Percentiles rank a stretch among this genome's conserved stretches.
These are phyloP conservation scores for Lentinula boryana DNA, from an alignment of 768 basidiomycete genomes.

Conservation along the genomic window DNA sequence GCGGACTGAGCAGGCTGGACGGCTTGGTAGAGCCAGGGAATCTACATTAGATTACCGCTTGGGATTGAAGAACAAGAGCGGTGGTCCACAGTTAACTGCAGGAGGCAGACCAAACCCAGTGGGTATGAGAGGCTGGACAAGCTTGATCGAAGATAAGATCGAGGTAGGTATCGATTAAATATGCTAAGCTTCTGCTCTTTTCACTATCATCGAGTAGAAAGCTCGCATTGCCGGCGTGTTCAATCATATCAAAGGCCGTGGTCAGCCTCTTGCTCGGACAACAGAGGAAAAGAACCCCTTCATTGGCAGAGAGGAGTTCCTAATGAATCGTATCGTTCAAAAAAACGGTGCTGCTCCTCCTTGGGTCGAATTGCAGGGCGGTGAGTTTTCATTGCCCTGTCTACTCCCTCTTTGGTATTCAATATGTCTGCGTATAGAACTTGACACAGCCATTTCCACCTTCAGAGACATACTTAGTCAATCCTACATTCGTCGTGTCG, in stretches of 20 bases:
- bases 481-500: constrained; percentile 71
- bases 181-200: neutral
- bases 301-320: constrained; percentile 71
- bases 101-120: constrained; percentile 45
- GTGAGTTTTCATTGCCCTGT: constrained; percentile 25
- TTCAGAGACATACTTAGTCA: constrained; percentile 63
- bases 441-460: constrained; percentile 52
- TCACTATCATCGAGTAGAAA: constrained; percentile 33
- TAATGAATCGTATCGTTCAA: constrained; percentile 84
- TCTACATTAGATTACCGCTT: constrained; percentile 73
- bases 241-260: constrained; percentile 63
- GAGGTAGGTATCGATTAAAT: constrained; percentile 44
- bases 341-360: constrained; percentile 78
- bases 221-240: constrained; percentile 66
- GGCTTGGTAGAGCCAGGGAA: constrained; percentile 61
- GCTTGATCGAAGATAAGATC: constrained; percentile 72
- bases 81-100: constrained; percentile 7
- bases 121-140: constrained; percentile 68
- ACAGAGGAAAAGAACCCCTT: constrained; percentile 44
- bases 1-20: constrained; percentile 44
- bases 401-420: neutral
- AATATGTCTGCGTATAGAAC: constrained; percentile 34
- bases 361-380: constrained; percentile 80
- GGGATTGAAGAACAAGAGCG: constrained; percentile 16
- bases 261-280: constrained; percentile 30